Percentiles rank a stretch among this genome's conserved stretches.
phyloP scores from a whole-genome alignment of 2,329 filamentous ascomycete species.

The Nothopassalora personata region DNA sequence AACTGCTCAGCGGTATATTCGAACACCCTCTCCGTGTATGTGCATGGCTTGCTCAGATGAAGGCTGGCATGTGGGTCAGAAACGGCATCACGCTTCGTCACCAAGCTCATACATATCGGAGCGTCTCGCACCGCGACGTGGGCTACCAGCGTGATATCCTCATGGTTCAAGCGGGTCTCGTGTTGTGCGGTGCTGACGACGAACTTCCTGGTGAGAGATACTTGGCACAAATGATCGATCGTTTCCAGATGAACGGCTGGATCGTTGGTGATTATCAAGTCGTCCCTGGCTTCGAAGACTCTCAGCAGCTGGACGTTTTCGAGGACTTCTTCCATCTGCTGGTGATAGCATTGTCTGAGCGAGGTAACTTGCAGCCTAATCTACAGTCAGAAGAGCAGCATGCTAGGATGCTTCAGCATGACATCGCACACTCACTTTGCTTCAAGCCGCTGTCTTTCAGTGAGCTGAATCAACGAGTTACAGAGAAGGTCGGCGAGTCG shows the following conservation, averaged over 20 bases:
- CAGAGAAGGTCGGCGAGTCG: conserved; percentile 82
- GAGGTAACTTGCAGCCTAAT: conserved; percentile 68
- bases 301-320: conserved; percentile 82
- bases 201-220: conserved; percentile 46
- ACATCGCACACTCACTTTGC: conserved; percentile 88
- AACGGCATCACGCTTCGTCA: conserved; percentile 95
- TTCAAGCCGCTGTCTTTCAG: conserved; percentile 96
- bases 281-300: conserved; percentile 72
- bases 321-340: conserved; percentile 95
- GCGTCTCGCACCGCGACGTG: conserved; percentile 82
- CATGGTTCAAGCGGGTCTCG: conserved; percentile 82
- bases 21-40: conserved; percentile 91
- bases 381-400: conserved; percentile 61
- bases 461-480: conserved; percentile 77
- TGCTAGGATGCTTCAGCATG: conserved; percentile 69
- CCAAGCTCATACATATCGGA: conserved; percentile 89
- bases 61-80: conserved; percentile 95
- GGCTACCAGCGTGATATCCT: conserved; percentile 94
- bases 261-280: conserved; percentile 75
- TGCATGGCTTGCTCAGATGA: conserved; percentile 96
- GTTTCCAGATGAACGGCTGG: conserved; percentile 85
- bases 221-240: conserved; percentile 82
- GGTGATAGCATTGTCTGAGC: conserved; percentile 84
- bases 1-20: conserved; percentile 53
- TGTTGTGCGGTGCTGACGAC: conserved; percentile 74